Evolutionary conservation across 306 rosid genomes (phyloP).

Genomic region (Citrullus mucosospermus): DNA sequence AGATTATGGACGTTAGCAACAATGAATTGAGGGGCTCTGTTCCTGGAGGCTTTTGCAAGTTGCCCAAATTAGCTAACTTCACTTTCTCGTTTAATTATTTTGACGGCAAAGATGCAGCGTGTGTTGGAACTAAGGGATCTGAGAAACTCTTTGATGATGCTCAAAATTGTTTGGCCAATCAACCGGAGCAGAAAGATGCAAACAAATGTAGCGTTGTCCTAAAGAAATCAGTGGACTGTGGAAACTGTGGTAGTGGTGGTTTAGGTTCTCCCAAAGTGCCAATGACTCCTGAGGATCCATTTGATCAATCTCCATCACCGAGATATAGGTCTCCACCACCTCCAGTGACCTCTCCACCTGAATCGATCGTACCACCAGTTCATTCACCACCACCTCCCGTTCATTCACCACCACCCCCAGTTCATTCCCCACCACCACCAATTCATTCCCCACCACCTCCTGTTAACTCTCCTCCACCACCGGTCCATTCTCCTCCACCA

Average conservation of each 20-base stretch:
- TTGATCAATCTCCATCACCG: neutral
- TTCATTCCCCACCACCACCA: neutral
- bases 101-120: constrained; percentile 28
- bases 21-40: constrained; percentile 47
- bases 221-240: constrained; percentile 42
- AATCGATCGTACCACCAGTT: neutral
- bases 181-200: constrained; percentile 31
- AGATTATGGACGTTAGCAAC: constrained; percentile 25
- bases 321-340: neutral
- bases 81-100: constrained; percentile 46
- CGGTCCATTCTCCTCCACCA: neutral
- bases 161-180: constrained; percentile 35
- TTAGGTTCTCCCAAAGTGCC: no score
- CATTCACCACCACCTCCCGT: neutral
- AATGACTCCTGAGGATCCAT: neutral
- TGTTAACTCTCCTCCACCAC: neutral
- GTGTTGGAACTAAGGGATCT: constrained; percentile 9
- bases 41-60: constrained; percentile 25
- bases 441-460: neutral
- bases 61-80: constrained; percentile 40
- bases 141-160: constrained; percentile 15
- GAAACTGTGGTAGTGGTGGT: constrained; percentile 1
- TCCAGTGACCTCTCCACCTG: neutral
- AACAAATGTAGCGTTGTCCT: constrained; percentile 27
- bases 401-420: neutral